Evolutionary conservation across 2,329 filamentous ascomycete genomes (phyloP).

Genomic region (Botrytis medusae): DNA sequence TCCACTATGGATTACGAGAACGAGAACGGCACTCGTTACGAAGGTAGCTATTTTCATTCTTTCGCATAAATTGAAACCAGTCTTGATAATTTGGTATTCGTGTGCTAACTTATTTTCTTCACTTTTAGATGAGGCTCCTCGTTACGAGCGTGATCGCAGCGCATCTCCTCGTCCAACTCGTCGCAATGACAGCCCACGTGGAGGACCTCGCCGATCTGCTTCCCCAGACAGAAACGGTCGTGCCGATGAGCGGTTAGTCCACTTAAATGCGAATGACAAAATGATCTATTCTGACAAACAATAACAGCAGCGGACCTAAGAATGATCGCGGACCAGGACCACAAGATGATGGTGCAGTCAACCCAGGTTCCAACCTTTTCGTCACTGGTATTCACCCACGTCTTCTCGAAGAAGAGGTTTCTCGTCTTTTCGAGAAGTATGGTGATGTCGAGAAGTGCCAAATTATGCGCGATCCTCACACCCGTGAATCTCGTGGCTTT

Average conservation of each 20-base stretch:
- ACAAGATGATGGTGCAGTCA: constrained; percentile 75
- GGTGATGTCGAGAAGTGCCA: constrained; percentile 98
- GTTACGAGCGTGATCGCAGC: constrained; percentile 67
- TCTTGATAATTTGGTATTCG: not conserved
- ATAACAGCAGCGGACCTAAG: constrained; percentile 47
- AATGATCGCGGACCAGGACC: constrained; percentile 51
- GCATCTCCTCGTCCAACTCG: constrained; percentile 59
- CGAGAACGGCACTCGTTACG: constrained; percentile 64
- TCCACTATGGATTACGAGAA: constrained; percentile 68
- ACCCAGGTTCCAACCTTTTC: constrained; percentile 97
- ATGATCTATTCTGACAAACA: constrained; percentile 22
- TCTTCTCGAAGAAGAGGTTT: constrained; percentile 84
- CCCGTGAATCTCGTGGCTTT: constrained; percentile 97
- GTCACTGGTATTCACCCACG: constrained; percentile 97
- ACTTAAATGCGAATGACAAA: not conserved
- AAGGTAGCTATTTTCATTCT: constrained; percentile 50
- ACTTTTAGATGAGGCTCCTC: constrained; percentile 59
- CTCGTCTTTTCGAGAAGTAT: constrained; percentile 96
- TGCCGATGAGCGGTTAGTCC: constrained; percentile 46
- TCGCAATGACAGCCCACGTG: constrained; percentile 56
- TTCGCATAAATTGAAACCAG: not conserved
- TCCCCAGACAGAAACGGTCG: constrained; percentile 57
- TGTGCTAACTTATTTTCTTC: constrained; percentile 24
- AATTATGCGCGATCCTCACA: constrained; percentile 98
- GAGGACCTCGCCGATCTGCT: constrained; percentile 62